Conservation (phyloP, 2,329 filamentous ascomycete species). For the Fusarium lateritium region DNA sequence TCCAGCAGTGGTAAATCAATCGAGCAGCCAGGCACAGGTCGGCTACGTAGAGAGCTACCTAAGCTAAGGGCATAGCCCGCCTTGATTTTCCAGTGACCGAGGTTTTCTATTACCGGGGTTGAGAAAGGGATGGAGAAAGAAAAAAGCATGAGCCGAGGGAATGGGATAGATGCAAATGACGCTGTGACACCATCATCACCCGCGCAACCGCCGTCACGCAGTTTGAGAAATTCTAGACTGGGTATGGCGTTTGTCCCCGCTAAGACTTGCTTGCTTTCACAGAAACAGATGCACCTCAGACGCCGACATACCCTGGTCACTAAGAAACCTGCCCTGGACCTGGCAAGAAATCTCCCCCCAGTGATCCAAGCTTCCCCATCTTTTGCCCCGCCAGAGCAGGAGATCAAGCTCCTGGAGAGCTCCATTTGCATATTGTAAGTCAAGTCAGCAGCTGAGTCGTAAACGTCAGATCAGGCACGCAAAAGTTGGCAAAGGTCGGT, state of each 20-base stretch:
- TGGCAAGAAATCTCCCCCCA: background rate
- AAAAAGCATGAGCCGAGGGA: constrained; percentile 23
- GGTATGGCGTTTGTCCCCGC: constrained; percentile 23
- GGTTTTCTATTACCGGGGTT: constrained; percentile 8
- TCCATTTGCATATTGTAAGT: background rate
- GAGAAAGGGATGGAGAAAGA: background rate
- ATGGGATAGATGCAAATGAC: constrained; percentile 40
- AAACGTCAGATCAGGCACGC: constrained; percentile 35
- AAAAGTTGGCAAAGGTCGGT: constrained; percentile 24
- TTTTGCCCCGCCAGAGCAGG: constrained; percentile 32
- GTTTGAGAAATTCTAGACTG: constrained; percentile 18
- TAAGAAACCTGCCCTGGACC: constrained; percentile 4
- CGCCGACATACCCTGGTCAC: constrained; percentile 13
- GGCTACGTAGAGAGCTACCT: no score
- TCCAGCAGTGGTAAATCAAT: background rate
- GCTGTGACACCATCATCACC: constrained; percentile 48
- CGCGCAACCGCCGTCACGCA: constrained; percentile 21
- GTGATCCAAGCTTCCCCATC: constrained; percentile 35
- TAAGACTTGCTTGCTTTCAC: constrained; percentile 18
- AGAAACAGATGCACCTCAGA: background rate
- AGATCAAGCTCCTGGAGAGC: constrained; percentile 36
- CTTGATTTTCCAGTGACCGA: background rate
- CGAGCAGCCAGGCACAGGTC: background rate
- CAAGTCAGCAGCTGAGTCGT: constrained; percentile 8
- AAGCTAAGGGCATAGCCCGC: background rate